These are phyloP conservation scores for Niveomyces coronatus DNA, from an alignment of 2,329 filamentous ascomycete species.

Conservation along the genomic window DNA sequence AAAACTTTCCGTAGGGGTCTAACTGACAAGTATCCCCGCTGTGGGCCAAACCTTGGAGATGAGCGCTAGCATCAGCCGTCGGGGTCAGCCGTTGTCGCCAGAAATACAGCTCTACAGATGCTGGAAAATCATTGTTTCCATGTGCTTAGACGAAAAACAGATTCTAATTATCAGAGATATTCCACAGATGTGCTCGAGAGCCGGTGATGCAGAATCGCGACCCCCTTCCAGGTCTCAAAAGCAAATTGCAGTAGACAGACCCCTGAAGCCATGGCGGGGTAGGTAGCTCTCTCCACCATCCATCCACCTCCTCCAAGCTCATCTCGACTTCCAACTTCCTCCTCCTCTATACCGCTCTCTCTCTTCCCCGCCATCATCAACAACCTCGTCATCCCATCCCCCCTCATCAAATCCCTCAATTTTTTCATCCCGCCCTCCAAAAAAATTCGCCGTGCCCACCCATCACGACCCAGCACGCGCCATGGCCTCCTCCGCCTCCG, in stretches of 20 bases:
- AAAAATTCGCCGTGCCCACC: too few relatives aligned
- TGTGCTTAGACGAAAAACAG: too few relatives aligned
- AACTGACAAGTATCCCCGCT: too few relatives aligned
- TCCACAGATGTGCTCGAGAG: neutral
- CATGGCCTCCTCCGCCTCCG: slow-evolving; percentile 4
- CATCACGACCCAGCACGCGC: neutral
- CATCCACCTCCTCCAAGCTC: neutral
- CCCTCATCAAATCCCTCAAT: too few relatives aligned
- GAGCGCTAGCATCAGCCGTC: too few relatives aligned
- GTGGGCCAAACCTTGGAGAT: neutral
- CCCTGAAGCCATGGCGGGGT: slow-evolving; percentile 6
- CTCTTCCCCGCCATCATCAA: neutral
- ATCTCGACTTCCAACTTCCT: neutral
- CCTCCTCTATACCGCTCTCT: neutral
- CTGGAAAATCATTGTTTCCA: too few relatives aligned
- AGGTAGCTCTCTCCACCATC: neutral
- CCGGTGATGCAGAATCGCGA: neutral
- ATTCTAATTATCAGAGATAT: too few relatives aligned
- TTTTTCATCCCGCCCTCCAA: too few relatives aligned
- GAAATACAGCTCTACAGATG: too few relatives aligned
- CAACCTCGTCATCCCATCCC: neutral
- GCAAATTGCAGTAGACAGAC: slow-evolving; percentile 3
- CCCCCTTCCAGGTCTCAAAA: neutral
- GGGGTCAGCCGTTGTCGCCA: too few relatives aligned
- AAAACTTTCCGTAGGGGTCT: too few relatives aligned